Evolutionary conservation across 352 stramenopile species (phyloP).

Genomic region (Pythium apleroticum): DNA sequence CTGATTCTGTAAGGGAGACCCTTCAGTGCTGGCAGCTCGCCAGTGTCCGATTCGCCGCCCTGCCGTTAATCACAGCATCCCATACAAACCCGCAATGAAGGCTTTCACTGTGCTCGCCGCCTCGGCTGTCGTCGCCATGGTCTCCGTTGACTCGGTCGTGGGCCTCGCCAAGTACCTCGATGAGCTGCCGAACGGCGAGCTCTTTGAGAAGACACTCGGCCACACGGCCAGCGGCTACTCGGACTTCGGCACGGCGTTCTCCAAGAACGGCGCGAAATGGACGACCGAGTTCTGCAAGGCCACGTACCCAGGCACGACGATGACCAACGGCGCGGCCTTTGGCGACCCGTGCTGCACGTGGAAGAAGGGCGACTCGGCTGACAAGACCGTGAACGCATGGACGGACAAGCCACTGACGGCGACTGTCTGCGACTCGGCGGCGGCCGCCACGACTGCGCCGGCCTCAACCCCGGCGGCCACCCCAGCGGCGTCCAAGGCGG

Average conservation of each 20-base stretch:
- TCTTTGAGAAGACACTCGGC: conserved; percentile 35
- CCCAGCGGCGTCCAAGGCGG: no score
- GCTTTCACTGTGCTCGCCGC: conserved; percentile 70
- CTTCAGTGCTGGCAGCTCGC: no score
- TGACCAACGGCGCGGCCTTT: conserved; percentile 52
- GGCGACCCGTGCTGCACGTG: conserved; percentile 54
- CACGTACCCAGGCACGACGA: conserved; percentile 35
- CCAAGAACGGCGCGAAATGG: conserved; percentile 28
- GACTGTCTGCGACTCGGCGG: background rate
- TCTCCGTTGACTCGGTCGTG: conserved; percentile 74
- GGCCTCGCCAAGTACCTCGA: conserved; percentile 30
- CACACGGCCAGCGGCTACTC: conserved; percentile 32
- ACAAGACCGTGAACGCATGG: conserved; percentile 3
- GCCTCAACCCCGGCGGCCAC: no score
- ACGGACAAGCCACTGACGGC: background rate
- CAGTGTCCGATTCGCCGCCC: background rate
- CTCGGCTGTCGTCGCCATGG: conserved; percentile 73
- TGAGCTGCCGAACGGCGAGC: conserved; percentile 41
- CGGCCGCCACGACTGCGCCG: background rate
- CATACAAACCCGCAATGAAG: conserved; percentile 65
- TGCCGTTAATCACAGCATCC: no score
- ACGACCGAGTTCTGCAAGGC: conserved; percentile 34
- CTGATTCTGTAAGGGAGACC: background rate
- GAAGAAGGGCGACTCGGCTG: conserved; percentile 19
- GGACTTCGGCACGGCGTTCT: conserved; percentile 38